Conservation (phyloP, 1,139 yeast genomes). For the Dujonia santamariae region DNA sequence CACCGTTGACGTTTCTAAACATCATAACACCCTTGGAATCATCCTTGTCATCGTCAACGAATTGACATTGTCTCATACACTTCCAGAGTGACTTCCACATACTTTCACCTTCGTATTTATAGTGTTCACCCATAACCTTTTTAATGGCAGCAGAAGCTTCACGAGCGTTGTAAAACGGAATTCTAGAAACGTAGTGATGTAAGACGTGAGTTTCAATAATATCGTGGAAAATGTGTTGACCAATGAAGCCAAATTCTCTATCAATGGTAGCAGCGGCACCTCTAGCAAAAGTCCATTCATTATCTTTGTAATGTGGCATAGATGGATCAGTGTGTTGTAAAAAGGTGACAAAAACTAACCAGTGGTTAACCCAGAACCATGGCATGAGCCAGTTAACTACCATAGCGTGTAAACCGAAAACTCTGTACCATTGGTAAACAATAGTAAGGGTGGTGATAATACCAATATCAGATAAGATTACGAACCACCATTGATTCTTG, state of each 20-base stretch:
- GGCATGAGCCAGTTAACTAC: slow-evolving; percentile 74
- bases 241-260: slow-evolving; percentile 79
- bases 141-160: slow-evolving; percentile 75
- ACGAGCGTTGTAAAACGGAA: slow-evolving; percentile 84
- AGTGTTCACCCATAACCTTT: slow-evolving; percentile 81
- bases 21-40: slow-evolving; percentile 61
- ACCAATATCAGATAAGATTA: slow-evolving; percentile 72
- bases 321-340: slow-evolving; percentile 82
- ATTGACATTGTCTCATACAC: slow-evolving; percentile 71
- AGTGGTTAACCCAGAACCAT: slow-evolving; percentile 79
- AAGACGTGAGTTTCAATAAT: slow-evolving; percentile 87
- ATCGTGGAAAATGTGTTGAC: slow-evolving; percentile 79
- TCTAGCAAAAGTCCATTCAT: slow-evolving; percentile 81
- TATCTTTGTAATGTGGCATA: slow-evolving; percentile 73
- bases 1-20: slow-evolving; percentile 68
- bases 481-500: slow-evolving; percentile 63
- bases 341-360: slow-evolving; percentile 84
- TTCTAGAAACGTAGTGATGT: slow-evolving; percentile 81
- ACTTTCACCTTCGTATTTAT: slow-evolving; percentile 62
- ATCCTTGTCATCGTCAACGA: slow-evolving; percentile 65
- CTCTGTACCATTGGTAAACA: slow-evolving; percentile 62
- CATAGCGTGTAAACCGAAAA: slow-evolving; percentile 62
- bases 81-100: slow-evolving; percentile 76
- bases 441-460: slow-evolving; percentile 50
- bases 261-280: slow-evolving; percentile 90